Evolutionary conservation across 495 filamentous ascomycete species (phyloP), one percentile per base, ranked within the genome.

Genomic region (Xylaria sp.): DNA sequence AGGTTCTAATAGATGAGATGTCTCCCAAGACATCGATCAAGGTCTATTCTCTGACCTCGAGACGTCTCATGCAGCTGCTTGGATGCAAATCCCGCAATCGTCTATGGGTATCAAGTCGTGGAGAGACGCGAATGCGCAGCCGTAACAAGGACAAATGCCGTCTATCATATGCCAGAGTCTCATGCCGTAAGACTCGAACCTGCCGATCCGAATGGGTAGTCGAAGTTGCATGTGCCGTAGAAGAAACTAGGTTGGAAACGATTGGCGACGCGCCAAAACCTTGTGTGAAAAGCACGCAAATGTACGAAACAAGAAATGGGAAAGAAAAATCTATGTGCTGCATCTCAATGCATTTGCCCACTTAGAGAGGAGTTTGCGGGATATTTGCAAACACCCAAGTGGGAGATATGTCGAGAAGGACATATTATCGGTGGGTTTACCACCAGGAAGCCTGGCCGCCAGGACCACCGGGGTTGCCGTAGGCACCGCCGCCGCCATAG

Each of bases 401-500:
- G 24, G 61, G 61, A 40, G 3, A 33, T 48, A 61, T 61, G 67
- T 33, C 53, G 17, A 17, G 24, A 58, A 67, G 37, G 67, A 41
- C 48, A 70, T 58, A 69, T 53, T 62, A 57, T 66, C 53, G 62
- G 61, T 43, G 48, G 74, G 66, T 90, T 87, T 97, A 98, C 96
- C 95, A 99, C 96, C 96, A 99, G 73, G 91, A 95, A 72, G 90
- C 93, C 80, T 92, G 92, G 74, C 92, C 92, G 70, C 90, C 92
- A 74, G 90, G 85, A 75, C 93, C 93, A 67, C 91, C 91, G 69
- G 93, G 93, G 84, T 97, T 97, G 79, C 94, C 95, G 80, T 94
- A 93, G 79, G 88, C 90, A 75, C 89, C 84, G 76, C 89, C 84
- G 74, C 91, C 92, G 53, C 89, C 89, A 68, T 90, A 90, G 82